Conservation (phyloP, 1,284 basidiomycete genomes). For the Mycena sp. region DNA sequence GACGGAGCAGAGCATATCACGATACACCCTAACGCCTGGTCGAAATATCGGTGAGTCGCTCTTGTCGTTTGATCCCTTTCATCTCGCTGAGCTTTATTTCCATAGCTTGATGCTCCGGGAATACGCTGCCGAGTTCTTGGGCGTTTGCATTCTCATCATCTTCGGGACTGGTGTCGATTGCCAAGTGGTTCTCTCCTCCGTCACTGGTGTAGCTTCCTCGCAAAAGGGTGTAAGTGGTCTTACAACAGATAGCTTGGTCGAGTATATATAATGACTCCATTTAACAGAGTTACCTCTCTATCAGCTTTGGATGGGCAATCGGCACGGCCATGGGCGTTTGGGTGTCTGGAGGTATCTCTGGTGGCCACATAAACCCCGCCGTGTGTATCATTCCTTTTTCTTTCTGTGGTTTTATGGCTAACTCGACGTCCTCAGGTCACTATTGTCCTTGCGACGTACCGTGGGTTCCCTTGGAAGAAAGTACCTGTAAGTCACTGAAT, state of each 20-base stretch:
- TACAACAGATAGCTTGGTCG: too few relatives aligned
- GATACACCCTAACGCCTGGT: too few relatives aligned
- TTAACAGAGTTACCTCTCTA: slow-evolving; percentile 63
- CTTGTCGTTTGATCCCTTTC: too few relatives aligned
- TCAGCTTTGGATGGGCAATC: slow-evolving; percentile 73
- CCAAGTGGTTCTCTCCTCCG: slow-evolving; percentile 66
- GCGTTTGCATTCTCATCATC: slow-evolving; percentile 60
- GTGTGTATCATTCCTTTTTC: background rate
- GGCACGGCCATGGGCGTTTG: slow-evolving; percentile 74
- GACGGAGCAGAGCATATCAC: too few relatives aligned
- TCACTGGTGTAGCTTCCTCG: slow-evolving; percentile 56
- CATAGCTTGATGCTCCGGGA: background rate
- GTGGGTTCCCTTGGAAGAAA: slow-evolving; percentile 83
- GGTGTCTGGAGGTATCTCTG: slow-evolving; percentile 69
- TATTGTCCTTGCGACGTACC: slow-evolving; percentile 61
- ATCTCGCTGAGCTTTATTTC: too few relatives aligned
- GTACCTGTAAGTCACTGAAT: slow-evolving; percentile 61
- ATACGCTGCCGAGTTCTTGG: slow-evolving; percentile 25
- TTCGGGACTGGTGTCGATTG: slow-evolving; percentile 73
- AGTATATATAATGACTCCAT: background rate
- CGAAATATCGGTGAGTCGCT: too few relatives aligned
- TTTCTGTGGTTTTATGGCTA: background rate
- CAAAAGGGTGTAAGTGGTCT: slow-evolving; percentile 65
- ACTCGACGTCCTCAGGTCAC: background rate
- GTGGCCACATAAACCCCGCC: slow-evolving; percentile 15